phyloP scores from a whole-genome alignment of 164 flowering plant genomes.

The Protea cynaroides region DNA sequence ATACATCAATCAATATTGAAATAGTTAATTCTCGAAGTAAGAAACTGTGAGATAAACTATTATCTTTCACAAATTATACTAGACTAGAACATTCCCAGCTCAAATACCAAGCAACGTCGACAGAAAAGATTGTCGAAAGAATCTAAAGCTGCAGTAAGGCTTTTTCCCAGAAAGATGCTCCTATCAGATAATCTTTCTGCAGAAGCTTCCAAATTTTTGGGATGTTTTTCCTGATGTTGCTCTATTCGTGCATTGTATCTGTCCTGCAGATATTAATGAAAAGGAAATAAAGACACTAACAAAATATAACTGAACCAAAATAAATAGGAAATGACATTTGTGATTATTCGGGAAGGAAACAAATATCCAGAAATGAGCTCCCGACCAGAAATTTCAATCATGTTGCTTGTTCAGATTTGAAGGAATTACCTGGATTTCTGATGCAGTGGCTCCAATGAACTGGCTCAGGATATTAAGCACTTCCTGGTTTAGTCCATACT shows the following conservation, averaged over 20 bases:
- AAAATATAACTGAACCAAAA: constrained; percentile 2
- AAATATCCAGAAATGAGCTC: constrained; percentile 1
- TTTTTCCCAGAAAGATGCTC: constrained; percentile 50
- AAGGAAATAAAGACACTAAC: neutral
- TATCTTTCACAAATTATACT: constrained; percentile 3
- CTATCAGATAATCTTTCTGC: constrained; percentile 25
- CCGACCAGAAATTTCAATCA: constrained; percentile 1
- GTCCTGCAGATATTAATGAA: constrained; percentile 46
- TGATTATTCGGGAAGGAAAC: neutral
- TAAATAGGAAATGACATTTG: neutral
- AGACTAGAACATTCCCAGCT: neutral
- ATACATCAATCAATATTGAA: constrained; percentile 7
- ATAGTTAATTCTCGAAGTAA: neutral
- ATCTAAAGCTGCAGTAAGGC: constrained; percentile 77
- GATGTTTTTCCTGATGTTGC: constrained; percentile 25
- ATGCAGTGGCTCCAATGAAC: constrained; percentile 45
- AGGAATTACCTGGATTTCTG: constrained; percentile 61
- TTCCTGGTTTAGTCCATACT: constrained; percentile 57
- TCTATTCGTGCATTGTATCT: constrained; percentile 48
- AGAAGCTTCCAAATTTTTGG: constrained; percentile 22
- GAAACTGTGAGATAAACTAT: neutral
- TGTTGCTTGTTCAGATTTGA: neutral
- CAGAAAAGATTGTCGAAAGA: constrained; percentile 96
- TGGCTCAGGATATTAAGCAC: constrained; percentile 50
- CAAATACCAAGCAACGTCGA: constrained; percentile 92